Conservation (phyloP, 495 filamentous ascomycete species). For the Symbiotaphrina buchneri region DNA sequence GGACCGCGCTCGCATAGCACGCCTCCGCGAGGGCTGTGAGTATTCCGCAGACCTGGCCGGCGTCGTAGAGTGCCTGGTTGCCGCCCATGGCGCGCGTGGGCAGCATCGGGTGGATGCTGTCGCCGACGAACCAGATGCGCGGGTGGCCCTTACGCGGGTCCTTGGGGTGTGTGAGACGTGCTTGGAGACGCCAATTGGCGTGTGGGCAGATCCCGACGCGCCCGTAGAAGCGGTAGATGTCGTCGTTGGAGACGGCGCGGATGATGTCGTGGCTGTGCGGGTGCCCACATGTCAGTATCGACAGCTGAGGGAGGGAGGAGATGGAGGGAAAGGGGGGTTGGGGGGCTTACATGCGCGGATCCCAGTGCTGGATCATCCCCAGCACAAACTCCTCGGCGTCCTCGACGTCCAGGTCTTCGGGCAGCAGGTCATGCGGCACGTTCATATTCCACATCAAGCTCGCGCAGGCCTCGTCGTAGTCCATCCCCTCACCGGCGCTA, state of each 20-base stretch:
- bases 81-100: constrained; percentile 3
- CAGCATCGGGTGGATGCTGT: constrained; percentile 4
- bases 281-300: not conserved
- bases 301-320: not conserved
- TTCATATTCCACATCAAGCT: not conserved
- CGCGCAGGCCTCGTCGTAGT: not conserved
- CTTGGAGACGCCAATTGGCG: not conserved
- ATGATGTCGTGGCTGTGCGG: not conserved
- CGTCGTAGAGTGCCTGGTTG: constrained; percentile 4
- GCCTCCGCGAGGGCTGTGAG: not conserved
- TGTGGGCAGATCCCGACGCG: not conserved
- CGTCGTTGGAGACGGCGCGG: not conserved
- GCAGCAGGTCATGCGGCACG: not conserved
- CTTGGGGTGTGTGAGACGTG: not conserved
- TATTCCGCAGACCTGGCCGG: not conserved
- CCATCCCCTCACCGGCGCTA: too few species aligned
- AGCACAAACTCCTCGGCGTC: constrained; percentile 2
- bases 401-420: constrained; percentile 4
- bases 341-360: not conserved
- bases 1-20: too few species aligned
- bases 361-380: not conserved
- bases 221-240: not conserved
- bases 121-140: constrained; percentile 3
- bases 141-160: not conserved
- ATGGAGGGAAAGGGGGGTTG: not conserved